Base-by-base conservation (phyloP, 352 stramenopile species). In the Phytopythium montanum region DNA sequence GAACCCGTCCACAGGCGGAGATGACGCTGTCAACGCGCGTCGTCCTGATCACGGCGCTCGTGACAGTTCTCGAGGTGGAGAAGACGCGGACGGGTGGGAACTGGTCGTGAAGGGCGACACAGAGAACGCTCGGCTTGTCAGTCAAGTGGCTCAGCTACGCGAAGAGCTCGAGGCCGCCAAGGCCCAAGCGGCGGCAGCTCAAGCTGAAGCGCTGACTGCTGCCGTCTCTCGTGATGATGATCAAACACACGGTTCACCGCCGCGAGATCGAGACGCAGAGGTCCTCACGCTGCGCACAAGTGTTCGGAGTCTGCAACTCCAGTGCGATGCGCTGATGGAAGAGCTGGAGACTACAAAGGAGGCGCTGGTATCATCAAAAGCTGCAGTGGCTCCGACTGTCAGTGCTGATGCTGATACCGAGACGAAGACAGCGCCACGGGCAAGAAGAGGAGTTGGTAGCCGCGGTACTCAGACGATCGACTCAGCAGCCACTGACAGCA, bases 111-210 rank as follows among this genome's bases (percentile, higher is more conserved):
- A 61, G 39, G 60, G 41, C 1, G 55, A 69, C 28, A 66, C 73
- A 29, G 63, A 84, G 57, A 76, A 65, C 31, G 53, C 59, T 12
- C 51, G 72, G 19, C 49, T 87, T 21, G 33, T 69, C 33, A 60
- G 62, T 21, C 70, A 85, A 34, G 69, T 83, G 10, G 49, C 54
- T 26, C 64, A 62, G 2, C 58, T 85, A 28, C 64, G 70, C 10
- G 58, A 56, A 41, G 77, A 83, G 26, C 33, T 84, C 4, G 66
- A 80, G 19, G 56, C 59, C 18, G 58, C 60, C 4, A 61, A 64
- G 38, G 9, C 52, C 12, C 28, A 59, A 65, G 25, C 45, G 36
- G 26, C 54, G 16, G 26, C 29, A 21, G 36, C 42, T 34, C 44
- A n/a, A 36, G n/a, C 23, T n/a, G 28, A 39, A 12, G 18, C 33